Evolutionary conservation across 2,329 filamentous ascomycete genomes (phyloP), one percentile per base, ranked within the genome.

Genomic region (Thermochaetoides dissita): DNA sequence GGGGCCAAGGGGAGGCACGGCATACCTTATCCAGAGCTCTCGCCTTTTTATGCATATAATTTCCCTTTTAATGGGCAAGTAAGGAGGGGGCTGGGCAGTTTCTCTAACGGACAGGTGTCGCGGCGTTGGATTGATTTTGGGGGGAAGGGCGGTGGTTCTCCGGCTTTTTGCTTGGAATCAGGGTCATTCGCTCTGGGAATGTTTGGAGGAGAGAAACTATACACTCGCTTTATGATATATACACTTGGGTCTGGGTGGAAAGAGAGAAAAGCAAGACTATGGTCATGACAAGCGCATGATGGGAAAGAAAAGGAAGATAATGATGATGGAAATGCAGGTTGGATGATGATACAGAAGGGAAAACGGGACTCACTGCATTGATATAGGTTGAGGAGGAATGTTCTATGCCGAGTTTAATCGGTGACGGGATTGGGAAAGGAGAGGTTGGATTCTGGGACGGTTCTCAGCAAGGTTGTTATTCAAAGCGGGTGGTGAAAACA

Each of bases 101-200:
- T 24, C 17, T 24, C 17, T 12, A 7, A 37, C 34, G 40, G 7
- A 31, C 40, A 11, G 40, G 40, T 38, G 40, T 42, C 31, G 10
- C 24, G 40, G 40, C 40, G 40, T 42, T 42, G 36, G 17, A 24
- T 24, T 3, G 17, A 24, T 42, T 42, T 33, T 28, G 30, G 34
- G 30, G 17, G 17, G 5, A 24, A 24, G 17, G 17, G 17, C 17
- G 35, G 28, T 8, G 6, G 12, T 3, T 24, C 11, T 35, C 29
- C 24, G 33, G 39, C 6, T 6, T 32, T 32, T 38, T 24, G 17
- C 17, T 24, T 24, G 17, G 17, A 24, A 24, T 24, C 17, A 5
- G 17, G 17, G 17, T 24, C 17, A 5, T 24, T 24, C 17, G 17
- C 17, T 24, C 17, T 24, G 17, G 17, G 17, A 24, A 24, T 24